A percentile compares a stretch with the other conserved stretches of the same genome.
Evolutionary conservation across 2,329 filamentous ascomycete genomes (phyloP).

Genomic region (Fusarium azukiicola): DNA sequence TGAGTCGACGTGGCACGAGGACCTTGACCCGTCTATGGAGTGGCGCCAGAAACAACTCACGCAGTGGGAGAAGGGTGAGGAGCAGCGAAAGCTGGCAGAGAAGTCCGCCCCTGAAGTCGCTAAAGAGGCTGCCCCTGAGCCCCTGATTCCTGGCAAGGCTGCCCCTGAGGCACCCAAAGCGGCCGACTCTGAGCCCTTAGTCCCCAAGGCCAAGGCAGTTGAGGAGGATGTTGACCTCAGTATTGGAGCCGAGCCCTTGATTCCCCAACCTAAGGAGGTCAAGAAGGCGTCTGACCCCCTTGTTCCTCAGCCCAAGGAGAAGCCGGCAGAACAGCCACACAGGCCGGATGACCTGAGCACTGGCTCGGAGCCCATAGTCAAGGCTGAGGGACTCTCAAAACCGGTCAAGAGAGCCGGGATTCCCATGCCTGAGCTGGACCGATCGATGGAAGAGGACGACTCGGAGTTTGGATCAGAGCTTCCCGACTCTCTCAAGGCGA

Average conservation of each 20-base stretch:
- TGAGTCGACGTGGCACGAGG: conserved; percentile 70
- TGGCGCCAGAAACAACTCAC: conserved; percentile 68
- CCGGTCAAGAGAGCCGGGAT: conserved; percentile 49
- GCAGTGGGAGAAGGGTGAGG: conserved; percentile 69
- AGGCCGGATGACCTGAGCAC: conserved; percentile 27
- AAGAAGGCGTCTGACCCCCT: neutral
- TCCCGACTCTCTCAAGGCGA: conserved; percentile 59
- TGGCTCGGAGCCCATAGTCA: conserved; percentile 25
- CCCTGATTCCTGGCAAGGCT: conserved; percentile 38
- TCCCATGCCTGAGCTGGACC: conserved; percentile 51
- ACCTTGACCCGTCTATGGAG: conserved; percentile 69
- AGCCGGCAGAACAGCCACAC: conserved; percentile 9
- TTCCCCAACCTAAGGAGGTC: neutral
- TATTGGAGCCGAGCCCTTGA: conserved; percentile 11
- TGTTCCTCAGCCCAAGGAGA: neutral
- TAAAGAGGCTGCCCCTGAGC: conserved; percentile 14
- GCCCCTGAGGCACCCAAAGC: neutral
- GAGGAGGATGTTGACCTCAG: conserved; percentile 1
- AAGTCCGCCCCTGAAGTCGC: conserved; percentile 37
- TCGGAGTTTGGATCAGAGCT: conserved; percentile 56
- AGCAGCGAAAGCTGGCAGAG: conserved; percentile 57
- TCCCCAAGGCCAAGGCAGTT: neutral
- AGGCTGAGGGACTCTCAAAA: conserved; percentile 28
- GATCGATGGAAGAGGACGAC: conserved; percentile 43
- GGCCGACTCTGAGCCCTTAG: neutral